Base-by-base conservation (phyloP, 2,329 filamentous ascomycete genomes). In the Colletotrichum graminicola region DNA sequence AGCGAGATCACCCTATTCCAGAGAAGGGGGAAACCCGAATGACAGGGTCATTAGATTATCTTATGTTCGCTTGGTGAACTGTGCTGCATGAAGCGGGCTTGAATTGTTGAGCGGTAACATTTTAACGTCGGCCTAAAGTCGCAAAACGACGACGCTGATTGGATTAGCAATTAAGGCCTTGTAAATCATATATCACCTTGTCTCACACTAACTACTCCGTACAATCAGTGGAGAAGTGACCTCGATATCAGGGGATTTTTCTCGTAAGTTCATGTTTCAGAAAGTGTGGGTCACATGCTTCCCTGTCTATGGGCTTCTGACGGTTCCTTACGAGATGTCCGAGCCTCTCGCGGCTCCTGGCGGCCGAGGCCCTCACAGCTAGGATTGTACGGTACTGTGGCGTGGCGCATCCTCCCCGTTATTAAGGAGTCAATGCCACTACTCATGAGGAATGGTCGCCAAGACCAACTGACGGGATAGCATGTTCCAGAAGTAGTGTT, bases 201-300 rank as follows among this genome's bases (percentile, higher is more conserved):
- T 39, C 12, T 29, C 29, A 29, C 29, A 29, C 2, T 29, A 29
- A 29, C 12, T 12, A n/a, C n/a, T n/a, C n/a, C n/a, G n/a, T n/a
- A 21, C 41, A 45, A n/a, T n/a, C 43, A 45, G 43, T 23, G 45
- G 45, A n/a, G 21, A 23, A 47, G 45, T 12, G 12, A 39, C 6
- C 3, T 49, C 34, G 8, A 36, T 36, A 16, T 16, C 12, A 34
- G 26, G 21, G n/a, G 36, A 26, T 23, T 7, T 7, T 26, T 4
- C 29, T 61, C 32, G 10, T 32, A 49, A 43, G 43, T 23, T 7
- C 45, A 39, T 11, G 59, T 51, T 62, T 62, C 59, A 51, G 8
- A 39, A 16, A 51, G 45, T 26, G n/a, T 34, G n/a, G 32, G n/a
- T n/a, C 59, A 49, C 39, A 12, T 8, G 7, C 45, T 5, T 21